Evolutionary conservation across 805 yeast species (phyloP).

Genomic region (Yarrowia bubula): DNA sequence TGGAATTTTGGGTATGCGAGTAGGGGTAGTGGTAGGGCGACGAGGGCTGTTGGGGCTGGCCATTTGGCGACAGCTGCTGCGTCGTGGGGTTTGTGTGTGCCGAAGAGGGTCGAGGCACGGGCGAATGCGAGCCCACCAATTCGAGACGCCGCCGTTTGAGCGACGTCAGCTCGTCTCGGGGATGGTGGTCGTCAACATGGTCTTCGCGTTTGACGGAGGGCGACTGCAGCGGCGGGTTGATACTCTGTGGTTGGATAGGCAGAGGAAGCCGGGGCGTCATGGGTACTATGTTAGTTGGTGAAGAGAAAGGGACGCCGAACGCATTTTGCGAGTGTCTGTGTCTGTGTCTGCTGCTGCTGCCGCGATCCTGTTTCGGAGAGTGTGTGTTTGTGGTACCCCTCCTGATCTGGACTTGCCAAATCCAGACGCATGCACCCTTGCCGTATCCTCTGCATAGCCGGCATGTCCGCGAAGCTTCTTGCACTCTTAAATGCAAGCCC

Average conservation of each 20-base stretch:
- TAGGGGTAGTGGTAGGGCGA: slow-evolving; percentile 19
- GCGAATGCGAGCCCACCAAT: not conserved
- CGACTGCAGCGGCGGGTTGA: slow-evolving; percentile 21
- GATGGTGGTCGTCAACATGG: not conserved
- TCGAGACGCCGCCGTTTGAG: slow-evolving; percentile 18
- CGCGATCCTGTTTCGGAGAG: not conserved
- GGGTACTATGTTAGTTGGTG: slow-evolving; percentile 6
- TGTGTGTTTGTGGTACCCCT: not conserved
- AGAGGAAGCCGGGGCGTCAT: slow-evolving; percentile 25
- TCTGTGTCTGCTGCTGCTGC: not conserved
- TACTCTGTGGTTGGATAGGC: slow-evolving; percentile 14
- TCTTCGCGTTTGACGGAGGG: slow-evolving; percentile 4
- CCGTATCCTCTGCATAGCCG: slow-evolving; percentile 20
- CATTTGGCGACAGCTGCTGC: slow-evolving; percentile 5
- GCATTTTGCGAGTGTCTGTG: not conserved
- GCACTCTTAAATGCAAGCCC: not conserved
- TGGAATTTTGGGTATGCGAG: slow-evolving; percentile 1
- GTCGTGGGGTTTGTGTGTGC: not conserved
- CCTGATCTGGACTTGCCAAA: slow-evolving; percentile 16
- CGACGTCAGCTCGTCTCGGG: slow-evolving; percentile 2
- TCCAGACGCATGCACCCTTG: slow-evolving; percentile 10
- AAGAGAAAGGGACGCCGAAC: not conserved
- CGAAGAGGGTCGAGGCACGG: slow-evolving; percentile 12
- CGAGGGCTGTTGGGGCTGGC: not conserved
- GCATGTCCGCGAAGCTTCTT: slow-evolving; percentile 16